A percentile compares a stretch with the other conserved stretches of the same genome.
Conservation (phyloP, 768 basidiomycete genomes). For the Infundibulicybe gibba region DNA sequence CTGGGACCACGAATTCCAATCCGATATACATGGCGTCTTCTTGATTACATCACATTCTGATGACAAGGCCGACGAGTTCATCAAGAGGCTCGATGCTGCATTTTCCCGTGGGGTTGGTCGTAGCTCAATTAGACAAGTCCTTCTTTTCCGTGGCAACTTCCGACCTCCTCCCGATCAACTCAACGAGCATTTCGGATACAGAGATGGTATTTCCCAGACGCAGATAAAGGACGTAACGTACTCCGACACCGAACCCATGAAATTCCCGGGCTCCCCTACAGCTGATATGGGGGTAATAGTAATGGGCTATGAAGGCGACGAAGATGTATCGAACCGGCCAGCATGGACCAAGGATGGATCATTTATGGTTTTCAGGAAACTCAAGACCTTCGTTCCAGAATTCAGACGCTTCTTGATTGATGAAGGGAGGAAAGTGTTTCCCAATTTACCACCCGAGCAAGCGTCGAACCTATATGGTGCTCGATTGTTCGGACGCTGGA, state of each 20-base stretch:
- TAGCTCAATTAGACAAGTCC: conserved; percentile 5
- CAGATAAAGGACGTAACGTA: conserved; percentile 8
- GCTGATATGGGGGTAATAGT: conserved; percentile 8
- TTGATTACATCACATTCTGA: conserved; percentile 7
- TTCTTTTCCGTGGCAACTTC: conserved; percentile 4
- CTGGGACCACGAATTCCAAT: conserved; percentile 8
- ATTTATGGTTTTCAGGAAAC: conserved; percentile 11
- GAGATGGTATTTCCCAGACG: conserved; percentile 10
- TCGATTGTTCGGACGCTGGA: conserved; percentile 18
- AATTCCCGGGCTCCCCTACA: conserved; percentile 8
- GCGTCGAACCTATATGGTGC: conserved; percentile 9
- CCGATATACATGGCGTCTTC: conserved; percentile 11
- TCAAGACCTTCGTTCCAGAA: conserved; percentile 12
- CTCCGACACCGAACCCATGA: conserved; percentile 4
- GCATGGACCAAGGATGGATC: conserved; percentile 10
- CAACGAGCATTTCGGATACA: conserved; percentile 11
- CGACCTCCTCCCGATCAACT: conserved; percentile 1
- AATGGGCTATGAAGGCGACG: conserved; percentile 12
- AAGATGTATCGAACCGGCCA: conserved; percentile 7
- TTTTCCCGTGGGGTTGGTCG: conserved; percentile 1
- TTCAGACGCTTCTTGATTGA: conserved; percentile 8
- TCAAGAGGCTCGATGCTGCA: conserved; percentile 5
- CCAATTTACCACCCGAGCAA: conserved; percentile 1
- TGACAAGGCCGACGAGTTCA: conserved; percentile 1
- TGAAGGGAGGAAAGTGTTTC: conserved; percentile 5